Percentiles rank a stretch among this genome's conserved stretches.
phyloP scores from a whole-genome alignment of 2,329 filamentous ascomycete species.

The Talaromyces amestolkiae region DNA sequence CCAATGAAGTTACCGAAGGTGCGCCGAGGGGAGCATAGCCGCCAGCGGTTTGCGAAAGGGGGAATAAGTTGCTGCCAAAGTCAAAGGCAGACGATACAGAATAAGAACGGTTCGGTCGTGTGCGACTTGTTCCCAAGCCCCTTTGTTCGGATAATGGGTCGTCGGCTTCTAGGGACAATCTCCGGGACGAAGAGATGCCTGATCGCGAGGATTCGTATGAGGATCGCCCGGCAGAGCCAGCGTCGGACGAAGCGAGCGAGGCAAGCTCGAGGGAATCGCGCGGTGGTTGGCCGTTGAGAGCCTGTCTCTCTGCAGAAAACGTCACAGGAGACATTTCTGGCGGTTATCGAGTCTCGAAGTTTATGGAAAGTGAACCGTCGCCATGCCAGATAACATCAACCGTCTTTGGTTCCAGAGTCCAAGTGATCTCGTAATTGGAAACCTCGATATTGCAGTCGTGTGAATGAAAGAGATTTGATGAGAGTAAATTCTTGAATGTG shows the following conservation, averaged over 20 bases:
- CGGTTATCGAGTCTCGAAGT: conserved; percentile 9
- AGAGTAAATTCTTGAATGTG: background rate
- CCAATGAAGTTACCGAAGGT: conserved; percentile 57
- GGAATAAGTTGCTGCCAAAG: conserved; percentile 89
- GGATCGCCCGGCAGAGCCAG: conserved; percentile 60
- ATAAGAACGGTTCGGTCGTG: conserved; percentile 65
- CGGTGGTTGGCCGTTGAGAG: conserved; percentile 41
- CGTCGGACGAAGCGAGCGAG: conserved; percentile 83
- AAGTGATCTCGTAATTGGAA: background rate
- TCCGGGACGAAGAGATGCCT: conserved; percentile 89
- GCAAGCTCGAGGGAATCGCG: conserved; percentile 96
- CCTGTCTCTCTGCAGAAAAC: conserved; percentile 31
- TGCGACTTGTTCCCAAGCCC: conserved; percentile 50
- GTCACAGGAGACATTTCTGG: conserved; percentile 34
- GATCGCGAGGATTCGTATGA: conserved; percentile 72
- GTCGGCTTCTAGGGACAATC: conserved; percentile 82
- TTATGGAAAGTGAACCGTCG: conserved; percentile 12
- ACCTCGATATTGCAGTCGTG: background rate
- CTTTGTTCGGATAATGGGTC: conserved; percentile 65
- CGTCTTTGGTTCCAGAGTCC: background rate
- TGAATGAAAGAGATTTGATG: background rate
- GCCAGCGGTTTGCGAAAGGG: conserved; percentile 73
- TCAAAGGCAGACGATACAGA: conserved; percentile 93
- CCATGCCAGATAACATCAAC: conserved; percentile 17
- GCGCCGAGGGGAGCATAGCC: conserved; percentile 85